Conservation (phyloP, 208 protist species). For the Wallacemonas sp. region DNA sequence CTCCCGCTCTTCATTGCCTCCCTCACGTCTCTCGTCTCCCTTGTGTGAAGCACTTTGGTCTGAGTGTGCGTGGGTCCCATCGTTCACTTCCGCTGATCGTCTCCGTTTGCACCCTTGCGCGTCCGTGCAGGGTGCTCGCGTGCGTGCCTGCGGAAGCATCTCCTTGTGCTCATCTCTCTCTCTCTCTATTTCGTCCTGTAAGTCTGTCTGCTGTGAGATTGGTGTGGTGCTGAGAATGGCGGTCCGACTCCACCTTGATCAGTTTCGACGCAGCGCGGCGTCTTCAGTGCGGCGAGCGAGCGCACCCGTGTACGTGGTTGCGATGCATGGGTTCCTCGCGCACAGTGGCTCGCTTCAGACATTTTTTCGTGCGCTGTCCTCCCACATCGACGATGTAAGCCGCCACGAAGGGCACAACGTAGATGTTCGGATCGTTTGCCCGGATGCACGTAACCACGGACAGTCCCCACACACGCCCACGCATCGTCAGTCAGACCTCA, state of each 20-base stretch:
- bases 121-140: no score
- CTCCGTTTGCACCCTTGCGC: no score
- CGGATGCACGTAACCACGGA: constrained; percentile 63
- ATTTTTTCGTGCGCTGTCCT: constrained; percentile 21
- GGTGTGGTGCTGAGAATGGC: not conserved
- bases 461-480: constrained; percentile 43
- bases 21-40: no score
- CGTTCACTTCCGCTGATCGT: no score
- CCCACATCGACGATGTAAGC: not conserved
- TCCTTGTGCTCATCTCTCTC: no score
- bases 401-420: not conserved
- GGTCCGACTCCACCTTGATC: constrained; percentile 1
- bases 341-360: constrained; percentile 49
- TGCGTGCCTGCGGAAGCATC: no score
- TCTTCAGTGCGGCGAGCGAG: not conserved
- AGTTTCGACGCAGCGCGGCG: not conserved
- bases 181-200: not conserved
- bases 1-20: no score
- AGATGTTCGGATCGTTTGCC: constrained; percentile 13
- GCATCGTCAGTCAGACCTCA: constrained; percentile 30
- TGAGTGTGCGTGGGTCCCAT: no score
- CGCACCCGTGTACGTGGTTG: constrained; percentile 31
- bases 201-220: not conserved
- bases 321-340: constrained; percentile 62
- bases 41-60: no score